Conservation (phyloP, 129 eudicot genomes). For the sunflower (Helianthus annuus) region HanXRQr2.0-SUNRISE NC_035441.2:91654063-91654562, state of each 20-base stretch:
- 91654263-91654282: constrained; percentile 85
- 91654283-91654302: constrained; percentile 77
- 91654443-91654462: constrained; percentile 85
- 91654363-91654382: constrained; percentile 85
- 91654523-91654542: constrained; percentile 56
- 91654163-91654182: constrained; percentile 37
- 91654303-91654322: constrained; percentile 86
- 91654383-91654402: constrained; percentile 89
- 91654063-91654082: constrained; percentile 63
- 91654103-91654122: constrained; percentile 56
- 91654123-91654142: constrained; percentile 31
- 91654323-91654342: constrained; percentile 65
- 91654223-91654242: constrained; percentile 47
- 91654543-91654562: constrained; percentile 32
- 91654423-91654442: constrained; percentile 81
- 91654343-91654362: constrained; percentile 77
- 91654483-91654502: neutral
- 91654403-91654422: constrained; percentile 92
- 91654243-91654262: constrained; percentile 82
- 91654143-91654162: constrained; percentile 37
- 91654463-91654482: constrained; percentile 74
- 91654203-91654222: constrained; percentile 70
- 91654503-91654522: constrained; percentile 67
- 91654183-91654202: constrained; percentile 46
- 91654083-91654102: constrained; percentile 79